phyloP scores from a whole-genome alignment of 2,329 filamentous ascomycete genomes.

The Magnaporthales sp. region DNA sequence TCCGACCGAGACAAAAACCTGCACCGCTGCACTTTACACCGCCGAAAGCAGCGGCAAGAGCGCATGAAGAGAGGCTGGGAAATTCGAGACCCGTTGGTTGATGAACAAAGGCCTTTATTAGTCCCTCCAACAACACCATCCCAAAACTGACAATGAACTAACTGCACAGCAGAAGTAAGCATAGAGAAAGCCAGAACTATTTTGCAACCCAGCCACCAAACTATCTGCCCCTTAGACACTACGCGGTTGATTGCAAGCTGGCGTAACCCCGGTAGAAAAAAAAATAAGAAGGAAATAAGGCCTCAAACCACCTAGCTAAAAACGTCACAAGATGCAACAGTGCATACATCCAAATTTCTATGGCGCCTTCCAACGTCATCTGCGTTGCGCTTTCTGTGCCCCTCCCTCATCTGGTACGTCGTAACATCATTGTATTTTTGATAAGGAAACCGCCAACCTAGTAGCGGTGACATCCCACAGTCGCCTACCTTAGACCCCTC shows the following conservation, averaged over 20 bases:
- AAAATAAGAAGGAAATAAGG: background rate
- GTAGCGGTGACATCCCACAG: background rate
- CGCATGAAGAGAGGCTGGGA: background rate
- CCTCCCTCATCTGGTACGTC: too few relatives aligned
- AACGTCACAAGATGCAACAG: background rate
- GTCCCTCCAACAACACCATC: background rate
- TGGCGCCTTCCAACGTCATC: background rate
- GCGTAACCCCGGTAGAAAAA: background rate
- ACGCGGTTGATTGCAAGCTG: background rate
- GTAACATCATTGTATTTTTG: too few relatives aligned
- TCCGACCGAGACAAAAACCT: background rate
- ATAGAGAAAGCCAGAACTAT: background rate
- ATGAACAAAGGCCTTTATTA: background rate
- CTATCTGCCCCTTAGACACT: background rate
- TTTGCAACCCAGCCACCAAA: background rate
- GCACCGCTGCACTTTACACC: background rate
- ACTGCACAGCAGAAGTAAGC: background rate
- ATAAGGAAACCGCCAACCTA: background rate
- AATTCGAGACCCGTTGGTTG: background rate
- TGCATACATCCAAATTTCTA: background rate
- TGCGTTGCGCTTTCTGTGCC: background rate
- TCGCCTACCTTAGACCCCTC: conserved; percentile 21
- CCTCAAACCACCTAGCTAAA: background rate
- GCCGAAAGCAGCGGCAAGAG: background rate
- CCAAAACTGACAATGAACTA: background rate